These are phyloP conservation scores for Hapsidospora chrysogenum DNA, from an alignment of 495 filamentous ascomycete genomes.

Conservation along the genomic window DNA sequence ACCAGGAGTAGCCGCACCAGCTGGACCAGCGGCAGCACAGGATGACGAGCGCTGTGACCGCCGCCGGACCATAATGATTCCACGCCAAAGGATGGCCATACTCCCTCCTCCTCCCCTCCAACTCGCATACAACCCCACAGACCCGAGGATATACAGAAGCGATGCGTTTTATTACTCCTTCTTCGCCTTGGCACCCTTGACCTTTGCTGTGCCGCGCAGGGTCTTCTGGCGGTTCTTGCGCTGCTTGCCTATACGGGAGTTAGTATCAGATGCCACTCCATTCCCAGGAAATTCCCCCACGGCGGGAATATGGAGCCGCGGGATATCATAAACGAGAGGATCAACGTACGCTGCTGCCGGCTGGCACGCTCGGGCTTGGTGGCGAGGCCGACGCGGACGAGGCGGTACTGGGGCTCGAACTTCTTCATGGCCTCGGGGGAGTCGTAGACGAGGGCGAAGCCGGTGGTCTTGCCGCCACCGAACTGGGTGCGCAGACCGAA, in stretches of 20 bases:
- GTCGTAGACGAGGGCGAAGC: constrained; percentile 98
- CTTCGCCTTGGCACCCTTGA: constrained; percentile 69
- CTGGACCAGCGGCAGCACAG: no score
- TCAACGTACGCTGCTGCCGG: constrained; percentile 92
- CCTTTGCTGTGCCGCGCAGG: constrained; percentile 88
- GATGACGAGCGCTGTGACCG: no score
- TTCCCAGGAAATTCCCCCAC: neutral
- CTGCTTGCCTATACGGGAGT: constrained; percentile 76
- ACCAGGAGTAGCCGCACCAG: no score
- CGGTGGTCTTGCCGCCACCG: constrained; percentile 98
- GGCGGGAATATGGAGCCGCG: neutral
- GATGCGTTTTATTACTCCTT: constrained; percentile 40
- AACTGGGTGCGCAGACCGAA: constrained; percentile 98
- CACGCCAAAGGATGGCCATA: neutral
- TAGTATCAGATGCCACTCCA: constrained; percentile 15
- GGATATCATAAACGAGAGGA: neutral
- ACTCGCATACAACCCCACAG: constrained; percentile 8
- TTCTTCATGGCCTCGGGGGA: constrained; percentile 95
- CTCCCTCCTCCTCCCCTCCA: neutral
- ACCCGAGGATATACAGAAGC: constrained; percentile 10
- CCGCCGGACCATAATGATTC: neutral
- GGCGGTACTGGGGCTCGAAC: constrained; percentile 97
- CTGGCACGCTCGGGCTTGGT: constrained; percentile 88
- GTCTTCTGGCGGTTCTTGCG: constrained; percentile 99
- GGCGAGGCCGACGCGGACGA: constrained; percentile 79